phyloP scores from a whole-genome alignment of 2,329 filamentous ascomycete genomes.

The Berkeleyomyces basicola region DNA sequence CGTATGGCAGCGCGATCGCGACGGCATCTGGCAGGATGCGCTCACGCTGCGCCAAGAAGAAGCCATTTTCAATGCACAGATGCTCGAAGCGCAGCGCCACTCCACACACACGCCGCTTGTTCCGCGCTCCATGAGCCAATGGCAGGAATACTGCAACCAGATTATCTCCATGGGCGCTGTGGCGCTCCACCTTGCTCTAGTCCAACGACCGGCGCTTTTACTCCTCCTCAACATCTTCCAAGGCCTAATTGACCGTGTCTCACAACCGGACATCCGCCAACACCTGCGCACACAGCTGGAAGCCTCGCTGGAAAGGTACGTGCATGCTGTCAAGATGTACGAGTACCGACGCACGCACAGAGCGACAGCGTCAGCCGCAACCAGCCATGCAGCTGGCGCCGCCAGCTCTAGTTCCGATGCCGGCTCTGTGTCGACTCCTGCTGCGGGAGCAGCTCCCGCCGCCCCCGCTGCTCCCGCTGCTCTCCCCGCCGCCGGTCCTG shows the following conservation, averaged over 20 bases:
- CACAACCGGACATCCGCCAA: slow-evolving; percentile 29
- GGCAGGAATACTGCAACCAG: slow-evolving; percentile 22
- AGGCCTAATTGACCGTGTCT: slow-evolving; percentile 33
- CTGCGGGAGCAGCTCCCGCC: neutral
- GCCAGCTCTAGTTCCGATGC: neutral
- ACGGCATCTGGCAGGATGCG: slow-evolving; percentile 68
- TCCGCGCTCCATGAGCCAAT: neutral
- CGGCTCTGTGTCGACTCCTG: neutral
- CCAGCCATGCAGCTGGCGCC: neutral
- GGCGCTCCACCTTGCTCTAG: slow-evolving; percentile 30
- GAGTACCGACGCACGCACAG: neutral
- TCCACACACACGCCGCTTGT: neutral
- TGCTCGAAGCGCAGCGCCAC: slow-evolving; percentile 12
- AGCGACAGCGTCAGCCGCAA: neutral
- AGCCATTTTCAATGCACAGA: slow-evolving; percentile 35
- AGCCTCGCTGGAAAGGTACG: slow-evolving; percentile 25
- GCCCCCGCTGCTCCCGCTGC: neutral
- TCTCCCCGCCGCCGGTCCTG: neutral
- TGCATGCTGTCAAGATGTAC: neutral
- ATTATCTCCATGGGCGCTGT: slow-evolving; percentile 33
- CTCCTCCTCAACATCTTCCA: slow-evolving; percentile 33
- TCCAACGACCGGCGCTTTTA: slow-evolving; percentile 32
- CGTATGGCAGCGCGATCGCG: slow-evolving; percentile 76
- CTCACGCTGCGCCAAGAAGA: slow-evolving; percentile 63
- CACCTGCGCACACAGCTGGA: slow-evolving; percentile 35